These are phyloP conservation scores for Ceratocystiopsis minuta DNA, from an alignment of 2,329 filamentous ascomycete species.

Conservation along the genomic window DNA sequence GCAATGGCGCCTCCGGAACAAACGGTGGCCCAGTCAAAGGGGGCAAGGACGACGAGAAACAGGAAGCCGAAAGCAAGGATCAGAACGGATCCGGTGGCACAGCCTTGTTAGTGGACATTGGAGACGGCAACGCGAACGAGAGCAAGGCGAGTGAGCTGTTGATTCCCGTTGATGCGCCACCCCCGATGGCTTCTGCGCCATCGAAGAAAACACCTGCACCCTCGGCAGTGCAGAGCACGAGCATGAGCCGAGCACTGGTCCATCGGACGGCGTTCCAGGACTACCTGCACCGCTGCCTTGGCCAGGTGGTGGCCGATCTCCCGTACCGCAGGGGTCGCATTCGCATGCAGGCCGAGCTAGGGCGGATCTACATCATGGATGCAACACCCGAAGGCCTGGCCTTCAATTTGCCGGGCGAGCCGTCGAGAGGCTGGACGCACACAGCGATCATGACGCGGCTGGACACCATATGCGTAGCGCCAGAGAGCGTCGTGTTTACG, in stretches of 20 bases:
- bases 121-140: too few relatives aligned
- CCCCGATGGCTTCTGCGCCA: not conserved
- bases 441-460: conserved; percentile 7
- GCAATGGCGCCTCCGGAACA: not conserved
- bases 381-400: conserved; percentile 10
- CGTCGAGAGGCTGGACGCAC: conserved; percentile 12
- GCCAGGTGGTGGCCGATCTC: conserved; percentile 6
- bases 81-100: too few relatives aligned
- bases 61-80: not conserved
- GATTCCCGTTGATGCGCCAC: not conserved
- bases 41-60: not conserved
- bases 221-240: not conserved
- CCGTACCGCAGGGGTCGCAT: conserved; percentile 11
- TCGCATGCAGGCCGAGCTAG: conserved; percentile 13
- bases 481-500: conserved; percentile 12
- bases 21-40: not conserved
- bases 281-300: conserved; percentile 4
- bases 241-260: conserved; percentile 1
- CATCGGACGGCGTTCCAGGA: conserved; percentile 1
- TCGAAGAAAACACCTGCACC: not conserved
- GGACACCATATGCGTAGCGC: conserved; percentile 4
- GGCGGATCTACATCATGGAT: conserved; percentile 12
- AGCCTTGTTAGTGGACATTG: too few relatives aligned
- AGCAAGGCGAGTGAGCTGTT: not conserved
- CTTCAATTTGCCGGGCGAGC: conserved; percentile 9